Evolutionary conservation across 2,329 filamentous ascomycete genomes (phyloP), one percentile per base, ranked within the genome.

Genomic region (Xylariaceae sp.): DNA sequence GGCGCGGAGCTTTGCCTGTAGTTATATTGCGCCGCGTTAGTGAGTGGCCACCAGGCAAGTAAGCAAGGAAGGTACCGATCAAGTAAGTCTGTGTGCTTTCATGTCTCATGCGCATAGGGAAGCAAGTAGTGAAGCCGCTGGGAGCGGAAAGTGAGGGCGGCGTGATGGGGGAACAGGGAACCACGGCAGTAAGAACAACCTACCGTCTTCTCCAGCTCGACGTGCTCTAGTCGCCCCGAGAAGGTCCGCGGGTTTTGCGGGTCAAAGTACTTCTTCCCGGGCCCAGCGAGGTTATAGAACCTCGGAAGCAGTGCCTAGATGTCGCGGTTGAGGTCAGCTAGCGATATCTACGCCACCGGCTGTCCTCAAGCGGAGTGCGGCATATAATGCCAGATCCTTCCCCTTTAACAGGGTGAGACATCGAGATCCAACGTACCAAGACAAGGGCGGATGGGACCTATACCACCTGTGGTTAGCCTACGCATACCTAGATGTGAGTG

Each of bases 241-340:
- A 50, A 52, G 4, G 38, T 40, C 5, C 51, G 43, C 13, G 52
- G 52, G 40, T 53, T 53, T 13, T 23, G 28, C 2, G 25, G 29
- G 42, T 54, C 51, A 42, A 53, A 53, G 35, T 43, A 37, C 38
- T 50, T 48, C 40, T 46, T 42, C 14, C 50, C 51, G 0, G 54
- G 47, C 2, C 42, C 37, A 2, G 47, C 40, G 27, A 60, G 46
- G 3, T 55, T 58, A n/a, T 46, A 47, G 15, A 37, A 33, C 23
- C 51, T 40, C 9, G 52, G 51, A 15, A 40, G 37, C 3, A 55
- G 32, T 18, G 50, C 44, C 45, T 52, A 29, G n/a, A 18, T 22
- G 5, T 15, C 14, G 14, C 19, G 8, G 14, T 25, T 14, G 15
- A 8, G 5, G 17, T 40, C 18, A 40, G 31, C 29, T 12, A 29